phyloP scores from a whole-genome alignment of 257 asterid species.

The Solanum lignicaule region DNA sequence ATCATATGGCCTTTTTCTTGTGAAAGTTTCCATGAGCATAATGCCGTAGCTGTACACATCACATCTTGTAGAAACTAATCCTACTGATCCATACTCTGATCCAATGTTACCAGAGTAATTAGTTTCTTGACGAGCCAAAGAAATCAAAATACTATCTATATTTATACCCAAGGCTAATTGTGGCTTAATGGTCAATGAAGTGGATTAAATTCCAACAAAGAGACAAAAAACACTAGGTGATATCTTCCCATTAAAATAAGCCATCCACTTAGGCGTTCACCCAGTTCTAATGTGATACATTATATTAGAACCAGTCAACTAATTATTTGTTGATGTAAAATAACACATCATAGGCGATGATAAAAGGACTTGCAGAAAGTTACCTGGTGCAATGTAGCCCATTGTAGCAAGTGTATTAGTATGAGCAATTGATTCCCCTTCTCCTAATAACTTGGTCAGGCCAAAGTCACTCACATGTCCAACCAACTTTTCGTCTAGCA shows the following conservation, averaged over 20 bases:
- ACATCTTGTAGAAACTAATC: background rate
- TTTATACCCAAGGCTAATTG: no score
- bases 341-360: background rate
- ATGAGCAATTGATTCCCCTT: background rate
- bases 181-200: no score
- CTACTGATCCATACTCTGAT: background rate
- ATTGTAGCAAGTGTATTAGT: background rate
- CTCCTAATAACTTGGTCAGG: background rate
- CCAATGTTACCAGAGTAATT: background rate
- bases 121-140: background rate
- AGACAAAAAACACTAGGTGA: no score
- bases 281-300: background rate
- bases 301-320: background rate
- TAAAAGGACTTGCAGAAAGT: background rate
- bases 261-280: no score
- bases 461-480: background rate
- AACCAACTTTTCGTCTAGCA: background rate
- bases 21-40: background rate
- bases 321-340: background rate
- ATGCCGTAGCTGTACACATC: conserved; percentile 2
- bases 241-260: no score
- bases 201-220: no score
- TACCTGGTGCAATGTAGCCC: background rate
- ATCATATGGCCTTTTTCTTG: background rate
- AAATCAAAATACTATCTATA: no score